These are phyloP conservation scores for Chloris gayana DNA, from an alignment of 176 grass and related monocot species.

Conservation along the genomic window DNA sequence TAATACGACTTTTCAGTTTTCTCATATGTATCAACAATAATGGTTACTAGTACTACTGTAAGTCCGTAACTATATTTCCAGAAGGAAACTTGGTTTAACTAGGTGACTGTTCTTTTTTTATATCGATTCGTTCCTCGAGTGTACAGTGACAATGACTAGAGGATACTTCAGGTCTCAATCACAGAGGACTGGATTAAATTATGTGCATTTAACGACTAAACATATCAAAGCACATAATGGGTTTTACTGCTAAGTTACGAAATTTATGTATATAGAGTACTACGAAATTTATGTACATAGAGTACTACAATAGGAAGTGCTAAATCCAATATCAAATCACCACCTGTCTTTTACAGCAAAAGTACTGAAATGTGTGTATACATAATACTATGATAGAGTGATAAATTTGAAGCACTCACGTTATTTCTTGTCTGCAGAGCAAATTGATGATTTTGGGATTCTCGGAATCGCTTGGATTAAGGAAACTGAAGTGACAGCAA, in stretches of 20 bases:
- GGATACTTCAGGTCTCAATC: not conserved
- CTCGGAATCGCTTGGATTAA: slow-evolving; percentile 75
- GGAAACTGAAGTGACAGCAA: slow-evolving; percentile 56
- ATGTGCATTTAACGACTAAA: not conserved
- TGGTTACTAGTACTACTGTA: too few relatives aligned
- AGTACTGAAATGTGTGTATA: not conserved
- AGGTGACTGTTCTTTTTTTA: not conserved
- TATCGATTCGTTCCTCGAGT: not conserved
- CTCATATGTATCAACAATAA: not conserved
- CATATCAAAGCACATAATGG: too few relatives aligned
- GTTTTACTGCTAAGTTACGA: not conserved
- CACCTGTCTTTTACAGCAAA: not conserved
- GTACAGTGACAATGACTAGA: not conserved
- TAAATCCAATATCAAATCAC: slow-evolving; percentile 14
- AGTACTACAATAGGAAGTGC: not conserved
- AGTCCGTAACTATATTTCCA: too few relatives aligned
- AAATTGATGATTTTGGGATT: slow-evolving; percentile 73
- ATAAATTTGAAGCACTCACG: slow-evolving; percentile 38
- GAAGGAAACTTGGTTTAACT: too few relatives aligned
- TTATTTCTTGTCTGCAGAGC: slow-evolving; percentile 81
- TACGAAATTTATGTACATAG: not conserved
- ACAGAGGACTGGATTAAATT: not conserved
- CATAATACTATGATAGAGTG: not conserved
- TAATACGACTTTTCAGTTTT: not conserved
- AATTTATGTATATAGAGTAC: not conserved